A percentile compares a stretch with the other conserved stretches of the same genome.
Conservation (phyloP, 177 flowering plant species). For the Vitis hybrid region DNA sequence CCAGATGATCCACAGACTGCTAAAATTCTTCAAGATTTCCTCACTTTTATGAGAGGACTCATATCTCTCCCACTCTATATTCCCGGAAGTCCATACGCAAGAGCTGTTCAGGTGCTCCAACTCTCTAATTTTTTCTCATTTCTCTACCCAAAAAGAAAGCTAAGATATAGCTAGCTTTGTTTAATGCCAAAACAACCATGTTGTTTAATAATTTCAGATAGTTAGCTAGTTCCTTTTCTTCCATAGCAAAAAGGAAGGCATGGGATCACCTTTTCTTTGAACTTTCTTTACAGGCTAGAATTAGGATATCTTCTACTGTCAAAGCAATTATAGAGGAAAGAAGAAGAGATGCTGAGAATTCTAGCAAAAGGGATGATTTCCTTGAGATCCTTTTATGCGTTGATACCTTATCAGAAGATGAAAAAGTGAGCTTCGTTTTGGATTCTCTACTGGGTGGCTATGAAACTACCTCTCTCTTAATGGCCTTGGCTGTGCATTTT, state of each 20-base stretch:
- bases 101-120: constrained; percentile 57
- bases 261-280: constrained; percentile 20
- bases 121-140: neutral
- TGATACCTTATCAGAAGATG: constrained; percentile 55
- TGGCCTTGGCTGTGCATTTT: constrained; percentile 58
- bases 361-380: constrained; percentile 37
- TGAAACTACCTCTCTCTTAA: constrained; percentile 64
- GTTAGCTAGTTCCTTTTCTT: too few relatives aligned
- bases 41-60: constrained; percentile 69
- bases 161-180: neutral
- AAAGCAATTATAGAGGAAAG: constrained; percentile 58
- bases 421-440: constrained; percentile 66
- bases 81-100: constrained; percentile 73
- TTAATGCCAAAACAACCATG: constrained; percentile 1
- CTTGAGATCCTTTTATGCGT: constrained; percentile 46
- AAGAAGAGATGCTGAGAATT: constrained; percentile 27
- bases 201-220: too few relatives aligned
- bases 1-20: constrained; percentile 49
- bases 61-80: constrained; percentile 61
- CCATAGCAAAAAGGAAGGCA: constrained; percentile 11
- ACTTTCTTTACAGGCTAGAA: constrained; percentile 63
- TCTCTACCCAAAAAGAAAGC: too few relatives aligned
- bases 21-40: constrained; percentile 52
- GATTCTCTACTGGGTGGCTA: constrained; percentile 70
- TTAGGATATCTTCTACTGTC: constrained; percentile 55